Conservation (phyloP, 495 filamentous ascomycete species). For the Cercophora newfieldiana region DNA sequence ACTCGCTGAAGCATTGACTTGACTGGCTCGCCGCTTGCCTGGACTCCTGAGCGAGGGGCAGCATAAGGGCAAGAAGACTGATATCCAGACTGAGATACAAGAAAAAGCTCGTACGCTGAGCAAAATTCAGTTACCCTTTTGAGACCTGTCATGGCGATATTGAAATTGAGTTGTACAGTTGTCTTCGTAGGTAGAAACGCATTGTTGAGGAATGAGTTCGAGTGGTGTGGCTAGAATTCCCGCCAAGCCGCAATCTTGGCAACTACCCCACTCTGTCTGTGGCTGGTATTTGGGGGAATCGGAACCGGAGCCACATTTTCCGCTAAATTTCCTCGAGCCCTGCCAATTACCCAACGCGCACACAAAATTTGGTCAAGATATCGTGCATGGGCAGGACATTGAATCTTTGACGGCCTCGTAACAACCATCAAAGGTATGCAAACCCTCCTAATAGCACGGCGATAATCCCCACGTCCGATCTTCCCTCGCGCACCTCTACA, state of each 20-base stretch:
- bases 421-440: slow-evolving; percentile 40
- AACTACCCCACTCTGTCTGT: slow-evolving; percentile 9
- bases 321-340: slow-evolving; percentile 38
- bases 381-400: slow-evolving; percentile 37
- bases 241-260: neutral
- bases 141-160: too few relatives aligned
- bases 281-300: slow-evolving; percentile 23
- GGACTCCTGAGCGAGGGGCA: too few relatives aligned
- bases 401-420: slow-evolving; percentile 39
- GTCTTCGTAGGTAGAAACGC: neutral
- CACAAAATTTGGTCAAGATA: slow-evolving; percentile 41
- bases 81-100: too few relatives aligned
- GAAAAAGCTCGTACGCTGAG: too few relatives aligned
- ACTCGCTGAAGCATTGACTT: too few relatives aligned
- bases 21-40: too few relatives aligned
- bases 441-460: slow-evolving; percentile 18
- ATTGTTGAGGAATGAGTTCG: neutral
- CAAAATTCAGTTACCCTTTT: too few relatives aligned
- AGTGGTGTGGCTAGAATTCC: neutral
- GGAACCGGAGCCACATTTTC: slow-evolving; percentile 36
- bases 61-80: too few relatives aligned
- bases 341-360: slow-evolving; percentile 39
- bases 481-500: slow-evolving; percentile 21
- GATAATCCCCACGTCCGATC: slow-evolving; percentile 14
- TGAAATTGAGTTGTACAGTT: too few relatives aligned